These are phyloP conservation scores for Cordyceps tenuipes DNA, from an alignment of 2,329 filamentous ascomycete species.

Conservation along the genomic window DNA sequence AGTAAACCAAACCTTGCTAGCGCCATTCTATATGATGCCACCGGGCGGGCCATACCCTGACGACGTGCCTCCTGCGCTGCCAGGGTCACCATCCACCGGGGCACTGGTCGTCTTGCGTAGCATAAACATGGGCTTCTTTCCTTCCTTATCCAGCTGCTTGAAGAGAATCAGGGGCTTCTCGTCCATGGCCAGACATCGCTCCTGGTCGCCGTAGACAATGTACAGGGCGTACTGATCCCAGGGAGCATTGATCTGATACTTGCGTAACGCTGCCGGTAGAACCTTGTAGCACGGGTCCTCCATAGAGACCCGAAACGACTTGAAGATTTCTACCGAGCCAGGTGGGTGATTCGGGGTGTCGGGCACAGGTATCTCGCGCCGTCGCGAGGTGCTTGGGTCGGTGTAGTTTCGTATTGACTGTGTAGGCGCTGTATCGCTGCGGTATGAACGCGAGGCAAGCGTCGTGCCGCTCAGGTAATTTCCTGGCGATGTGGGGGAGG, in stretches of 20 bases:
- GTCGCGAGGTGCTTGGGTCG: conserved; percentile 40
- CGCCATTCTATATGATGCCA: conserved; percentile 2
- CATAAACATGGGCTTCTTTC: conserved; percentile 99
- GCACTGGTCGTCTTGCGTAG: conserved; percentile 46
- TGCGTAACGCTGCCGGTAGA: conserved; percentile 86
- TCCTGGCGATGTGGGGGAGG: conserved; percentile 61
- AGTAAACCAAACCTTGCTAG: not conserved
- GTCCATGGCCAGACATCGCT: conserved; percentile 82
- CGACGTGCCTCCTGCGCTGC: conserved; percentile 1
- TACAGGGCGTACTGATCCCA: conserved; percentile 97
- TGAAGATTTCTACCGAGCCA: conserved; percentile 87
- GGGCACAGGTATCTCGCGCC: conserved; percentile 54
- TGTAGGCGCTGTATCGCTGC: conserved; percentile 42
- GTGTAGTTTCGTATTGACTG: conserved; percentile 17
- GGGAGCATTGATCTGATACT: conserved; percentile 96
- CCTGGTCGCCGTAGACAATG: conserved; percentile 97
- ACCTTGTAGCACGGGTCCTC: conserved; percentile 98
- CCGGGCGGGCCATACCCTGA: conserved; percentile 7
- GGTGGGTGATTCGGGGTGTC: conserved; percentile 50
- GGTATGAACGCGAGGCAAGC: conserved; percentile 54
- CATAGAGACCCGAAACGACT: conserved; percentile 95
- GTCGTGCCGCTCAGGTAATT: conserved; percentile 45
- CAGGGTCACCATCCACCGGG: conserved; percentile 7
- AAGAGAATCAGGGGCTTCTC: conserved; percentile 94
- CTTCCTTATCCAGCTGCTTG: conserved; percentile 94